Evolutionary conservation across 139 green algal species (phyloP), one percentile per base, ranked within the genome.

Genomic region (Deuterostichococcus epilithicus): DNA sequence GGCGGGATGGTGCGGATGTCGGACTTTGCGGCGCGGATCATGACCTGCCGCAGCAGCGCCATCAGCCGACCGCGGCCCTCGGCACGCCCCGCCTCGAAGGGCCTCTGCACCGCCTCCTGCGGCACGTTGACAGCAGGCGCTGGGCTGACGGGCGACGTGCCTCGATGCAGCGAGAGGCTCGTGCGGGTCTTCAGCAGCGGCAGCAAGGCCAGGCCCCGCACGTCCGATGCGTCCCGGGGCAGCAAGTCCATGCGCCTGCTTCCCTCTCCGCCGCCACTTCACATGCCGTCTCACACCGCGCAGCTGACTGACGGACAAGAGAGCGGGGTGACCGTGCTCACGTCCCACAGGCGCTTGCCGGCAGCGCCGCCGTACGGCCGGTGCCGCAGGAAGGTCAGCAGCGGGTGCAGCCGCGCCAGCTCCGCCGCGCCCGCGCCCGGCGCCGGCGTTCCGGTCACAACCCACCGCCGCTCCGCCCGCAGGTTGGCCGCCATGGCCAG

Each of bases 321-420:
- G 32, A 42, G 72, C 32, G 65, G 25, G 60, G 2, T 23, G 13
- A 13, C 13, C 42, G 10, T 20, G 26, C 35, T 30, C 22, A 83
- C 79, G 74, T 93, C 79, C 87, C 87, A 90, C 33, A 65, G 32
- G 5, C 44, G 36, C 25, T 68, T 34, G 33, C 86, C 66, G 10
- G 37, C 33, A 28, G 52, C 8, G 20, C 52, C 52, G 44, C 89
- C 91, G 73, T 87, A 96, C 22, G 91, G 84, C 58, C 86, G 25
- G n/a, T 96, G 85, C 47, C 86, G 86, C 44, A 99, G 86, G 74
- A 99, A 98, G 13, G 82, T 78, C 35, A 99, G 90, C 78, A 99
- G 86, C n/a, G 95, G 94, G 71, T 96, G 92, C 71, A 97, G 79
- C 75, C 90, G 84, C 18, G 78, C 75, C 58, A 87, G 80, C 68